Percentiles rank a stretch among this genome's conserved stretches.
phyloP scores from a whole-genome alignment of 2,329 filamentous ascomycete species.

The Purpureocillium takamizusanense region DNA sequence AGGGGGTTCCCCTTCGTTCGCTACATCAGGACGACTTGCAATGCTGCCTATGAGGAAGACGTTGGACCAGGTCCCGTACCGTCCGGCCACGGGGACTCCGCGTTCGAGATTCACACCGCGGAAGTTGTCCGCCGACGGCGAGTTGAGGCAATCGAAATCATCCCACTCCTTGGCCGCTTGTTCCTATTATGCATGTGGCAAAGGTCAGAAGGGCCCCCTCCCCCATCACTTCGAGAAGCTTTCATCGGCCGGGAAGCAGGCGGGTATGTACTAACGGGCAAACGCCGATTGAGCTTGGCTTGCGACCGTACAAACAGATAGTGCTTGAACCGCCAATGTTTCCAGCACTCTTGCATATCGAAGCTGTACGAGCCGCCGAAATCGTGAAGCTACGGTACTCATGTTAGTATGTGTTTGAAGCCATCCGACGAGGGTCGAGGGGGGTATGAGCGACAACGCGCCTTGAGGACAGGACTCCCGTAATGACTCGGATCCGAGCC shows the following conservation, averaged over 20 bases:
- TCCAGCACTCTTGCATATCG: conserved; percentile 11
- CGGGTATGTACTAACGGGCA: conserved; percentile 14
- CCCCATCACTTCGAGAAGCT: no score
- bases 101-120: conserved; percentile 6
- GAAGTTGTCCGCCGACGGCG: conserved; percentile 4
- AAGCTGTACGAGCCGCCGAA: conserved; percentile 14
- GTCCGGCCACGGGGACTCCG: conserved; percentile 11
- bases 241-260: no score
- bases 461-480: no score
- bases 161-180: conserved; percentile 17
- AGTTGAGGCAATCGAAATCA: not conserved
- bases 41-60: conserved; percentile 17
- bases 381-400: conserved; percentile 15
- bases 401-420: no score
- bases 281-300: conserved; percentile 11
- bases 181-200: no score
- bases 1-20: no score
- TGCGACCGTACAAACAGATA: conserved; percentile 11
- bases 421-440: no score
- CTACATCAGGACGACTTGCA: conserved; percentile 9
- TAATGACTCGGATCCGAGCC: no score
- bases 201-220: no score
- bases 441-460: no score
- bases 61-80: conserved; percentile 19
- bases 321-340: not conserved